Evolutionary conservation across 345 rosid species (phyloP).

Genomic region (Ailanthus altissimus): DNA sequence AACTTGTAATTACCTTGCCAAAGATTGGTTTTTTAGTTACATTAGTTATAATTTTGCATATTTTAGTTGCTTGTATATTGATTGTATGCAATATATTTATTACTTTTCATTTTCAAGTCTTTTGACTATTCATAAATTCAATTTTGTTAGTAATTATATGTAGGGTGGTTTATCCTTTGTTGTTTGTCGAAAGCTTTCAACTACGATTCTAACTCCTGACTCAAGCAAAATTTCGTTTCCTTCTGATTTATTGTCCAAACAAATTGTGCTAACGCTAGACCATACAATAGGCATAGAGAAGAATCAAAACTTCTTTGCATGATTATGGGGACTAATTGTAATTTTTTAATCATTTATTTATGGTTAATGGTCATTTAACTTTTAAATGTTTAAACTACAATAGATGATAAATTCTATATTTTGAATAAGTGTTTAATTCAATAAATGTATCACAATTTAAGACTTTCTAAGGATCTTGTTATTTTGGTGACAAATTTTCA

Average conservation of each 20-base stretch:
- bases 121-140: background rate
- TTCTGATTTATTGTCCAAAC: slow-evolving; percentile 55
- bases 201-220: slow-evolving; percentile 59
- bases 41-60: background rate
- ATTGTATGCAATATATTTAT: background rate
- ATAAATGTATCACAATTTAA: too few relatives aligned
- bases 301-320: background rate
- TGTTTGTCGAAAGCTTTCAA: slow-evolving; percentile 48
- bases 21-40: background rate
- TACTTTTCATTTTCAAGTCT: background rate
- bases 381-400: slow-evolving; percentile 7
- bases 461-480: too few relatives aligned
- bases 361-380: background rate
- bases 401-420: background rate
- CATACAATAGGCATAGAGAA: slow-evolving; percentile 53
- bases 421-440: too few relatives aligned
- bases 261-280: slow-evolving; percentile 53
- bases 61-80: background rate
- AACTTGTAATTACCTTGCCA: background rate
- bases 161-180: slow-evolving; percentile 46
- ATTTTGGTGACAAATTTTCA: too few relatives aligned
- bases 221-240: slow-evolving; percentile 58
- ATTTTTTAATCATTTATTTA: background rate
- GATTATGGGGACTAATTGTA: background rate
- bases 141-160: slow-evolving; percentile 17